These are phyloP conservation scores for Pseudocercospora macadamiae DNA, from an alignment of 2,329 filamentous ascomycete genomes.

Conservation along the genomic window DNA sequence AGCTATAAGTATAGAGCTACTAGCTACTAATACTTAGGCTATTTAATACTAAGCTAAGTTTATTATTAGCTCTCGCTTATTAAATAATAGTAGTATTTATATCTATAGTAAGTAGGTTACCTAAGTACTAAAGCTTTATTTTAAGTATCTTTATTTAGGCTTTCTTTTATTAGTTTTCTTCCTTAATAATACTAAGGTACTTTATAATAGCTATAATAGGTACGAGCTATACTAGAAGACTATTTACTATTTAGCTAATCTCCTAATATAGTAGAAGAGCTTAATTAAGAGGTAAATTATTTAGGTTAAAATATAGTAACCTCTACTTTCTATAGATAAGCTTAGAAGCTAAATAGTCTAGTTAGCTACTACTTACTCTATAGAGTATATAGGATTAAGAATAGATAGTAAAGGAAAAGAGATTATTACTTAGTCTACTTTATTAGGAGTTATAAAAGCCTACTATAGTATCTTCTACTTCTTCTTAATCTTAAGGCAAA, in stretches of 20 bases:
- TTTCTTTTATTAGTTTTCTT: not conserved
- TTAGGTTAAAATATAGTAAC: not conserved
- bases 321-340: conserved; percentile 5
- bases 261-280: not conserved
- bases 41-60: no score
- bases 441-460: not conserved
- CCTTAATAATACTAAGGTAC: not conserved
- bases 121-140: not conserved
- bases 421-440: not conserved
- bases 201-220: not conserved
- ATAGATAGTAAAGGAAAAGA: not conserved
- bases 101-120: not conserved
- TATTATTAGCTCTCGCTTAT: not conserved
- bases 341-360: conserved; percentile 18
- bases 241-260: not conserved
- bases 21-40: not conserved
- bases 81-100: not conserved
- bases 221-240: not conserved
- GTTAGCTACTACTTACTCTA: not conserved
- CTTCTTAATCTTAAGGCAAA: no score
- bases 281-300: not conserved
- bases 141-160: not conserved
- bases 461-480: not conserved
- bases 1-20: no score
- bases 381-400: not conserved